phyloP scores from a whole-genome alignment of 495 filamentous ascomycete species.

The Corynascus novoguineensis region DNA sequence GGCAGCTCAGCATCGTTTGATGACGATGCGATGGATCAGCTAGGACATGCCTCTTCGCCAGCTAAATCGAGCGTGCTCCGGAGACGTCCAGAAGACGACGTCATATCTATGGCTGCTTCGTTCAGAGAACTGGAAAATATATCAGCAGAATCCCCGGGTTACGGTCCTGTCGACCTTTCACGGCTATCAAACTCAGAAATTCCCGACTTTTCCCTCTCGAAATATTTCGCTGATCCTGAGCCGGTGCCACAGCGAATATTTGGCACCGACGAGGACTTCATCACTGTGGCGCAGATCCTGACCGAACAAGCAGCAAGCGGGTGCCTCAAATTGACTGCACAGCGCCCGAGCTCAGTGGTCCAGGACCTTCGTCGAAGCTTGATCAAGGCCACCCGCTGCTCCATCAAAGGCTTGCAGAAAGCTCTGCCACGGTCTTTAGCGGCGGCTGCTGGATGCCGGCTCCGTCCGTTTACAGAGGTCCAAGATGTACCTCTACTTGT shows the following conservation, averaged over 20 bases:
- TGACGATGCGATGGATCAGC: slow-evolving; percentile 43
- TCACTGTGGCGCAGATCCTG: slow-evolving; percentile 57
- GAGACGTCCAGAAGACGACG: slow-evolving; percentile 40
- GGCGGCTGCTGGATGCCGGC: slow-evolving; percentile 33
- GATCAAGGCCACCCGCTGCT: slow-evolving; percentile 35
- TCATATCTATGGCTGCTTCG: slow-evolving; percentile 43
- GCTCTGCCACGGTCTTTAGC: slow-evolving; percentile 36
- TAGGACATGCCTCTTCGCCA: slow-evolving; percentile 41
- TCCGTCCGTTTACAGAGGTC: slow-evolving; percentile 46
- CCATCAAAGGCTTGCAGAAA: slow-evolving; percentile 35
- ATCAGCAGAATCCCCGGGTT: slow-evolving; percentile 29
- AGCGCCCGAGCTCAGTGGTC: slow-evolving; percentile 8
- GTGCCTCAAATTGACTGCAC: slow-evolving; percentile 26
- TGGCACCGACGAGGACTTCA: slow-evolving; percentile 45
- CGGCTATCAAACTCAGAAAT: slow-evolving; percentile 37
- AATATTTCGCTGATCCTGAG: slow-evolving; percentile 47
- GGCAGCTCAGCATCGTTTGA: slow-evolving; percentile 45
- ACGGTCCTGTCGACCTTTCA: slow-evolving; percentile 37
- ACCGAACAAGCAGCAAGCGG: slow-evolving; percentile 53
- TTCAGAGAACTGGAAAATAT: slow-evolving; percentile 44
- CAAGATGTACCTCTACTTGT: slow-evolving; percentile 46
- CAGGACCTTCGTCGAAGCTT: slow-evolving; percentile 33
- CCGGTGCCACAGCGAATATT: slow-evolving; percentile 37
- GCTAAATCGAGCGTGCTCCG: slow-evolving; percentile 38
- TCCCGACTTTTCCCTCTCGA: slow-evolving; percentile 41